These are phyloP conservation scores for Chaetoscypha palmicola DNA, from an alignment of 2,329 filamentous ascomycete species.

Conservation along the genomic window DNA sequence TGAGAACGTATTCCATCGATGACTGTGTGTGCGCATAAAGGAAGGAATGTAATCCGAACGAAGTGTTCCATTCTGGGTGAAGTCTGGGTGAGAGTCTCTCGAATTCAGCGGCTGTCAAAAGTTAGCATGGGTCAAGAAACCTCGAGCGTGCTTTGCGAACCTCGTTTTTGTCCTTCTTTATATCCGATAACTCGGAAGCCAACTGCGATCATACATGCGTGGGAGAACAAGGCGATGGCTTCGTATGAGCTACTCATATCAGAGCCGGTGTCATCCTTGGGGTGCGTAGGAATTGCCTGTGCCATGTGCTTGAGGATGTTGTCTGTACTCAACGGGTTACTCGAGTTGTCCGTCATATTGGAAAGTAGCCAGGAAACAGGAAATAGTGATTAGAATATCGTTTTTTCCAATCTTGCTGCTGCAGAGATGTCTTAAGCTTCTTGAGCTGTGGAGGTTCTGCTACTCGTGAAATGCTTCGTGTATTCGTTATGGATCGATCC, in stretches of 20 bases:
- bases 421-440: too few relatives aligned
- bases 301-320: constrained; percentile 50
- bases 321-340: constrained; percentile 36
- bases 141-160: constrained; percentile 37
- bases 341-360: too few relatives aligned
- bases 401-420: too few relatives aligned
- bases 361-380: too few relatives aligned
- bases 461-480: too few relatives aligned
- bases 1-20: constrained; percentile 75
- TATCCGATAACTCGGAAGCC: constrained; percentile 78
- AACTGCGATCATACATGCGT: constrained; percentile 74
- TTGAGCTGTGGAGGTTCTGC: too few relatives aligned
- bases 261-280: constrained; percentile 46
- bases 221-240: constrained; percentile 73
- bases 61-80: constrained; percentile 73
- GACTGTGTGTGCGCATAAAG: constrained; percentile 83
- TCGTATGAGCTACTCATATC: constrained; percentile 69
- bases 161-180: constrained; percentile 70
- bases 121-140: neutral
- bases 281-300: constrained; percentile 50
- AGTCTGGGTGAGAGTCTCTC: constrained; percentile 54
- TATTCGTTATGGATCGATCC: too few relatives aligned
- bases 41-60: constrained; percentile 66
- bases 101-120: constrained; percentile 46
- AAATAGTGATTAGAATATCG: too few relatives aligned